Base-by-base conservation (phyloP, 768 basidiomycete genomes). In the Solioccasus polychromus region DNA sequence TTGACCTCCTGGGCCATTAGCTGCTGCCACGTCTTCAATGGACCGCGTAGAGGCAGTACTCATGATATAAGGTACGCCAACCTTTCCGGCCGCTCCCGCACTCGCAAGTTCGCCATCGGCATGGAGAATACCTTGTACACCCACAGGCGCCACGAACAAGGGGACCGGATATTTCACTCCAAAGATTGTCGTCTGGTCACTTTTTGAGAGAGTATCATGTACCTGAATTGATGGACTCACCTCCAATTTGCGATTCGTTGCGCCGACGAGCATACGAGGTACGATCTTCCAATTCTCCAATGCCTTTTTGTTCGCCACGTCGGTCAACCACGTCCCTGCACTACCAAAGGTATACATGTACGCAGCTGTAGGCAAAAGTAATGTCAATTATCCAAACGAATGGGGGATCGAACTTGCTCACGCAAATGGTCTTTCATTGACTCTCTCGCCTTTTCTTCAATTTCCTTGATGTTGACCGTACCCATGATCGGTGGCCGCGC, bases 261-360 rank as follows among this genome's bases (percentile, higher is more conserved):
- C 76, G 50, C 82, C 70, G 17, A 79, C 72, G 25, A 91, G 75
- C 87, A 90, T 88, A 6, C 83, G 78, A 3, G 89, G 89, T n/a
- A 92, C 70, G 60, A 94, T 85, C 28, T 76, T 77, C 72, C 77
- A 91, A 44, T 72, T 79, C 19, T 79, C 70, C 43, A 92, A 74
- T 3, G 80, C 83, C 31, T 68, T 73, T 26, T 71, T 72, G 57
- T 94, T 93, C 39, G 78, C 79, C 9, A 61, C 69, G 59, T 85
- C 78, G 2, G 92, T 93, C 23, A 75, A 70, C 44, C 73, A 71
- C 3, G 79, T 76, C 1, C 91, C 92, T 9, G 91, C 90, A 50
- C 80, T 88, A 32, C 87, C 88, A 45, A 77, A 78, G 3, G 83
- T 82, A 57, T 91, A 93, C 68, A 80, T 71, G 68, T 83, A 93